Evolutionary conservation across 1,284 basidiomycete genomes (phyloP).

Genomic region (Takashimella tepidaria): DNA sequence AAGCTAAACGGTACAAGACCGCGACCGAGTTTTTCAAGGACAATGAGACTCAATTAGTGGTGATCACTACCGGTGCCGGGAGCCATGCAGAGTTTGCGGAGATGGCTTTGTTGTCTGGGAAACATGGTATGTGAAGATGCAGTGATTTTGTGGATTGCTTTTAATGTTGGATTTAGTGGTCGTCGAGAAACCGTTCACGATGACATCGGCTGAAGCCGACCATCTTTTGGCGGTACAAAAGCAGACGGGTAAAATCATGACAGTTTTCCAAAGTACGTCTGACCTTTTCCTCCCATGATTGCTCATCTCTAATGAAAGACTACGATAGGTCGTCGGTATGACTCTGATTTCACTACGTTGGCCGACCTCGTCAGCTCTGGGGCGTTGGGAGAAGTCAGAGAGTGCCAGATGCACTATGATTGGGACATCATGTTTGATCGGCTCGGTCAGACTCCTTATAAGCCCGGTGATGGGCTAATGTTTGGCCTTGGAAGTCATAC

Average conservation of each 20-base stretch:
- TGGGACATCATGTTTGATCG: conserved; percentile 5
- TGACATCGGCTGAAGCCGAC: conserved; percentile 7
- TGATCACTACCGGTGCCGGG: background rate
- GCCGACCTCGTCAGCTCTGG: conserved; percentile 3
- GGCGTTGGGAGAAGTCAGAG: conserved; percentile 8
- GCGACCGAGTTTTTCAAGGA: conserved; percentile 13
- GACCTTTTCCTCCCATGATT: background rate
- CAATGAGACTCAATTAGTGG: conserved; percentile 10
- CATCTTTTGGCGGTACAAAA: conserved; percentile 7
- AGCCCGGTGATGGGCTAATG: conserved; percentile 12
- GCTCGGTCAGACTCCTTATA: background rate
- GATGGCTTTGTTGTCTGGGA: conserved; percentile 5
- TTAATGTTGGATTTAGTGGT: conserved; percentile 6
- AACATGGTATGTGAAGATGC: conserved; percentile 7
- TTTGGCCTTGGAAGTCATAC: conserved; percentile 16
- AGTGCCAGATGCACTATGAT: conserved; percentile 13
- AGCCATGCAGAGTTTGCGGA: conserved; percentile 10
- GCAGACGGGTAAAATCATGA: conserved; percentile 6
- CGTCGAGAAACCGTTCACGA: conserved; percentile 13
- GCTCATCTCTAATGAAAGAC: no score
- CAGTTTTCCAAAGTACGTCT: conserved; percentile 15
- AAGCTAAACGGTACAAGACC: conserved; percentile 5
- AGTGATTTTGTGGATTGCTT: background rate
- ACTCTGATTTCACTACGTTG: conserved; percentile 12
- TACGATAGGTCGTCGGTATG: conserved; percentile 13